Percentiles rank a stretch among this genome's conserved stretches.
These are phyloP conservation scores for Rosa multiflora DNA, from an alignment of 306 rosid species.

Conservation along the genomic window DNA sequence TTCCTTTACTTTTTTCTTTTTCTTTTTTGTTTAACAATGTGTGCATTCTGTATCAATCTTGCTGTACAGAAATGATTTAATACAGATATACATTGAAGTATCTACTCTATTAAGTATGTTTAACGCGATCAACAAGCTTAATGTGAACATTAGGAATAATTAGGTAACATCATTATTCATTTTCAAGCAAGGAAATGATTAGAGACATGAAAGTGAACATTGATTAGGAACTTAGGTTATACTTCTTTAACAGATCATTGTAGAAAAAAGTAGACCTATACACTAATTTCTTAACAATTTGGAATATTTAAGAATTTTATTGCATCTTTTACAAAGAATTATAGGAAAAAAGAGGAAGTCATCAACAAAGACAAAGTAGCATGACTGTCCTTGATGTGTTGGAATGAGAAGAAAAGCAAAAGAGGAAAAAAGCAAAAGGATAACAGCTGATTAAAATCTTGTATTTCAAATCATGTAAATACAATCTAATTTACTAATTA, in stretches of 20 bases:
- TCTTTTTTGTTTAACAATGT: no score
- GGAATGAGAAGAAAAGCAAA: conserved; percentile 15
- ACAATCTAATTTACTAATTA: background rate
- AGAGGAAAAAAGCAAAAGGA: conserved; percentile 3
- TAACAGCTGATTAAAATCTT: background rate
- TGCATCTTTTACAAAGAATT: background rate
- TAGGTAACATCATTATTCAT: background rate
- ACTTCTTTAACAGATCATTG: background rate
- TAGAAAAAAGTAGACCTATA: background rate
- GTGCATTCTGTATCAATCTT: background rate
- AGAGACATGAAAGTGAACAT: conserved; percentile 3
- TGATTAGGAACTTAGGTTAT: background rate
- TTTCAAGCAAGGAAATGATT: conserved; percentile 1
- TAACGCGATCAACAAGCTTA: background rate
- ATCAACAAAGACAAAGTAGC: conserved; percentile 1
- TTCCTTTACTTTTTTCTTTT: background rate
- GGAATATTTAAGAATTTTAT: background rate
- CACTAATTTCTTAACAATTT: background rate
- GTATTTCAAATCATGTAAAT: background rate
- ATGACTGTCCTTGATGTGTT: conserved; percentile 18
- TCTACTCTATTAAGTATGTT: background rate
- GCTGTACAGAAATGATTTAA: background rate
- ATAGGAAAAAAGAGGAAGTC: background rate
- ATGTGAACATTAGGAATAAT: background rate
- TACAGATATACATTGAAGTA: background rate